Base-by-base conservation (phyloP, 2,329 filamentous ascomycete genomes). In the Fusarium musae region DNA sequence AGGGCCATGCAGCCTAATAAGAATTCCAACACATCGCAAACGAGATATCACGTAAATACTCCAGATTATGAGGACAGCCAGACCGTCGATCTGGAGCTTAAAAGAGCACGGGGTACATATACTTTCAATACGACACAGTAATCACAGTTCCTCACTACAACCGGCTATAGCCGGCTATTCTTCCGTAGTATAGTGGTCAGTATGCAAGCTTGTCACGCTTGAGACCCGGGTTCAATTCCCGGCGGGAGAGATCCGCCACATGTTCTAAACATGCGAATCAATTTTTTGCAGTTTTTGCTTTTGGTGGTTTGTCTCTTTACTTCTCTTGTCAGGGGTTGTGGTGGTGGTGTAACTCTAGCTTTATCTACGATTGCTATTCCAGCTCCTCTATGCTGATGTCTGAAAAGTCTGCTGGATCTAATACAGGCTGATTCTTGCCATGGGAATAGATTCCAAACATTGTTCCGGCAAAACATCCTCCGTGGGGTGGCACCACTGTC, bases 181-280 rank as follows among this genome's bases (percentile, higher is more conserved):
- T 58, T 58, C 54, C 54, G 54, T 58, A 49, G 54, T 58, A 47
- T 58, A 58, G 54, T 58, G 54, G 54, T 58, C 54, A 57, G 72
- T 74, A 65, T 73, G 70, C 69, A 62, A 69, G 70, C 71, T 73
- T 74, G 71, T 72, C 71, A 73, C 70, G 71, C 71, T 74, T 69
- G 72, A 74, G 70, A 75, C 72, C 72, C 72, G 71, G 72, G 72
- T 75, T 75, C 69, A 75, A 75, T 75, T 75, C 72, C 72, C 73
- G 69, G 72, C 72, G 73, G 73, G 72, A 75, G 73, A 75, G 73
- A 72, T 73, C 73, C 72, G 73, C 73, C 70, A 70, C 65, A 54
- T 75, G 73, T 72, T 15, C 6, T 6, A 74, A 30, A 66, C 69
- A 70, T 49, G 65, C 9, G 65, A 71, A 17, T 21, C 9, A 52